phyloP scores from a whole-genome alignment of 305 asterid genomes.

The Fraxinus floribunda region DNA sequence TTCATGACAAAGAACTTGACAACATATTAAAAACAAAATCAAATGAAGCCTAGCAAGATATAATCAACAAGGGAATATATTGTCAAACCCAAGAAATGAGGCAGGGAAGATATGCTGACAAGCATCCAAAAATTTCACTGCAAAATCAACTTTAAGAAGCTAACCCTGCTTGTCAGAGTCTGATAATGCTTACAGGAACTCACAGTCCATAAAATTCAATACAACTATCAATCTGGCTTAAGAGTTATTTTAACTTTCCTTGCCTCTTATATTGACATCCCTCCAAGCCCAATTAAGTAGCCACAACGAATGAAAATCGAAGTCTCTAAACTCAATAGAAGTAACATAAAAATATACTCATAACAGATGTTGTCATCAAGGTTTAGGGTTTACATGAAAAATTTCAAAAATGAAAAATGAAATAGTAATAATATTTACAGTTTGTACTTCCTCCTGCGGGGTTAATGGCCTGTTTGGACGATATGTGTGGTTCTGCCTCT shows the following conservation, averaged over 20 bases:
- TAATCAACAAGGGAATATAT: background rate
- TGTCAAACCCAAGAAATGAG: constrained; percentile 12
- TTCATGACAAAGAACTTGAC: background rate
- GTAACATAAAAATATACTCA: background rate
- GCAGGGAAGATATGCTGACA: background rate
- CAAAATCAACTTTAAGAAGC: background rate
- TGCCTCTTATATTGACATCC: background rate
- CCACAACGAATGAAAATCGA: background rate
- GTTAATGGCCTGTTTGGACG: constrained; percentile 80
- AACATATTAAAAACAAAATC: background rate
- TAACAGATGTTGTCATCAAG: background rate
- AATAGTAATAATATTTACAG: constrained; percentile 39
- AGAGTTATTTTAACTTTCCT: background rate
- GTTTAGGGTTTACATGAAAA: background rate
- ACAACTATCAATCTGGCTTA: background rate
- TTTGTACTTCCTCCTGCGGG: constrained; percentile 66
- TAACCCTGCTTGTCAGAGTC: background rate
- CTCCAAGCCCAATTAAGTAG: background rate
- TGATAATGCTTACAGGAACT: background rate
- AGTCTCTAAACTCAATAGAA: background rate
- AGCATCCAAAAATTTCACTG: background rate
- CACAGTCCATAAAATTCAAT: background rate
- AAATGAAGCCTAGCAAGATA: constrained; percentile 15
- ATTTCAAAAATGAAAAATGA: background rate
- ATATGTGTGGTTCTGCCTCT: constrained; percentile 75